Conservation (phyloP, 1,284 basidiomycete species). For the Cutaneotrichosporon cavernicola region DNA sequence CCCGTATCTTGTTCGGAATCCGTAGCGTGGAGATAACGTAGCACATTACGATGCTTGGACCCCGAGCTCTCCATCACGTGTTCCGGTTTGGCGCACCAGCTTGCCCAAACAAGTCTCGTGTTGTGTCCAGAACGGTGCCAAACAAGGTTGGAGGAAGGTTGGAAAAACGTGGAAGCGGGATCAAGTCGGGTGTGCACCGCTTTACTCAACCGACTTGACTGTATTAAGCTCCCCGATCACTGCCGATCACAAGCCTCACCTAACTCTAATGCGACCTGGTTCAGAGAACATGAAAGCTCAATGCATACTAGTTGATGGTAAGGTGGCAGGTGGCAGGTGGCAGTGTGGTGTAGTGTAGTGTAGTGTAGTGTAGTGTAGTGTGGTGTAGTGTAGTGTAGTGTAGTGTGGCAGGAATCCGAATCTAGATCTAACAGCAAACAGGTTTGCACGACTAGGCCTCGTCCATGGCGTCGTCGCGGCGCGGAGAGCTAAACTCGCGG, state of each 20-base stretch:
- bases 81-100: no score
- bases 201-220: no score
- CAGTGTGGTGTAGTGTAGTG: background rate
- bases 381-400: background rate
- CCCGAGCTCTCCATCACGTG: no score
- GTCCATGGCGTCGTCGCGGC: conserved; percentile 17
- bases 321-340: background rate
- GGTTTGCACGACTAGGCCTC: conserved; percentile 13
- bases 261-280: background rate
- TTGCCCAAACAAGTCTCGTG: background rate
- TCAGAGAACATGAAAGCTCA: background rate
- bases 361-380: background rate
- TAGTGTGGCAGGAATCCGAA: background rate
- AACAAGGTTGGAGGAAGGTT: background rate
- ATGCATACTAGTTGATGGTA: conserved; percentile 1
- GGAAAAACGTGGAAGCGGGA: background rate
- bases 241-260: background rate
- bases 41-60: no score
- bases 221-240: background rate
- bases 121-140: no score
- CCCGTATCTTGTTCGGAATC: background rate
- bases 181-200: no score
- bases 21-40: background rate
- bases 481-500: conserved; percentile 42
- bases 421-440: background rate